phyloP scores from a whole-genome alignment of 2,329 filamentous ascomycete genomes.

The Diaporthe sp. region DNA sequence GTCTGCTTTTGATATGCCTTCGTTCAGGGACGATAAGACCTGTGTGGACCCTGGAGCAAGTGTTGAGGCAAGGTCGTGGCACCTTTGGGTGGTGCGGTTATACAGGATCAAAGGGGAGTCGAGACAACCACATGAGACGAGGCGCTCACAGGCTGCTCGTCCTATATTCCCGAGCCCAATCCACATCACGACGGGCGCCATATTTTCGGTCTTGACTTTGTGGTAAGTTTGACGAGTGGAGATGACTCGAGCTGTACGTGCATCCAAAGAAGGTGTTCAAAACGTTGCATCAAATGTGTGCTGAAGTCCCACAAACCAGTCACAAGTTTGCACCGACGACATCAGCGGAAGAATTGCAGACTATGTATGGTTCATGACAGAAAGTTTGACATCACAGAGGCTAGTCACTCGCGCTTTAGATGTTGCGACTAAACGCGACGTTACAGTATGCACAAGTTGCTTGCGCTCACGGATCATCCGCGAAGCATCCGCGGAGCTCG shows the following conservation, averaged over 20 bases:
- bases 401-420: too few species aligned
- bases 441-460: background rate
- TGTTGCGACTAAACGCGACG: background rate
- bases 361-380: background rate
- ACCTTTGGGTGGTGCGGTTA: background rate
- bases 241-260: too few species aligned
- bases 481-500: background rate
- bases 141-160: background rate
- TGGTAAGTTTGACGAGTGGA: background rate
- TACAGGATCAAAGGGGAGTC: constrained; percentile 1
- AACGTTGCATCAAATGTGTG: background rate
- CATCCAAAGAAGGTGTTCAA: background rate
- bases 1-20: constrained; percentile 1
- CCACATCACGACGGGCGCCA: constrained; percentile 1
- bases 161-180: constrained; percentile 21
- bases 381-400: background rate
- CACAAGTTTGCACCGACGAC: background rate
- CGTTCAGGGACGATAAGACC: background rate
- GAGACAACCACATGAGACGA: background rate
- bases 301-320: background rate
- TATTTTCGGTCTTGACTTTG: background rate
- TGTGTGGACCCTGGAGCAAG: background rate
- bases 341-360: background rate
- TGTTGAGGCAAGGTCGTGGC: background rate
- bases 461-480: background rate